Base-by-base conservation (phyloP, 352 stramenopile genomes). In the Globisporangium heterothallicum region DNA sequence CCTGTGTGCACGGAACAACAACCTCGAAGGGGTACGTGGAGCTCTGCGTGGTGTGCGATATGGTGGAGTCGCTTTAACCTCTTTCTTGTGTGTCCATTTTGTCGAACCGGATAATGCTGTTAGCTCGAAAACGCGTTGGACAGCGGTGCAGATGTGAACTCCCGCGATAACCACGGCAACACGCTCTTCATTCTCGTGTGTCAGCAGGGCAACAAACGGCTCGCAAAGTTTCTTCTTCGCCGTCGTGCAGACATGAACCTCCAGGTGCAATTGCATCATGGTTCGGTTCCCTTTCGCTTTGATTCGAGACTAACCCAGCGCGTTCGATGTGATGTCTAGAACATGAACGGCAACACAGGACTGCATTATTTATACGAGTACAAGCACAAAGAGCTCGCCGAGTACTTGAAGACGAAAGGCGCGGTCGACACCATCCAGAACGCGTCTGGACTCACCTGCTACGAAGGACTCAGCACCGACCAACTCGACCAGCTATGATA, bases 321-420 rank as follows among this genome's bases (percentile, higher is more conserved):
- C 3, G 13, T 34, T 0, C 14, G 18, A 38, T 18, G 18, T 18
- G 18, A n/a, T 30, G 7, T 42, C 13, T 49, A 98, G 78, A 98
- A 98, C 61, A 62, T 96, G 54, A 80, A 88, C 48, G 96, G 96
- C 34, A 98, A 98, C 70, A 97, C 94, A 24, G 90, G 85, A 16
- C 67, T 98, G 53, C 96, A 99, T 63, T 98, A 98, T 53, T 83
- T 97, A 50, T 78, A 94, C 74, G 88, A 95, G 65, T 98, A 98
- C 77, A 88, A 92, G 35, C 87, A 97, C 70, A 64, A 51, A 25
- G 72, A 83, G 49, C 68, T 99, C 44, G 88, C 84, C 43, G 91
- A 98, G 32, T 98, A 98, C 61, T 55, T 99, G 53, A 87, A 93
- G 55, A 55, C 56, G 46, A 98, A 99, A 54, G 95, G 94, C 50